Evolutionary conservation across 2,329 filamentous ascomycete genomes (phyloP).

Genomic region (Albophoma yamanashiensis): DNA sequence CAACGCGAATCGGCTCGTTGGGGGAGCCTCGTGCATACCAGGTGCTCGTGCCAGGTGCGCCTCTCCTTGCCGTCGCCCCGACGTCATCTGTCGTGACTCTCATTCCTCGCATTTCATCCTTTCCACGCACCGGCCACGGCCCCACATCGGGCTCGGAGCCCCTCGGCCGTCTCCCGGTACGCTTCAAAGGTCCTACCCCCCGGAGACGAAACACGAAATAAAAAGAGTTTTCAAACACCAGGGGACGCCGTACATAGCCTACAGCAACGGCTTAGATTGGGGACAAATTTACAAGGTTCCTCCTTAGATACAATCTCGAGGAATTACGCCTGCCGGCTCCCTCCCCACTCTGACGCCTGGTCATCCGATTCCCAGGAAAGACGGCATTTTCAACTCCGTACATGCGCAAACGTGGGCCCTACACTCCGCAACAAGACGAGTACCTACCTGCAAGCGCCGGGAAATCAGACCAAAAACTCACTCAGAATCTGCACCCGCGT

Average conservation of each 20-base stretch:
- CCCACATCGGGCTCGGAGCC: background rate
- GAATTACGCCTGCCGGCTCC: background rate
- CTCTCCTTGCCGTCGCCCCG: background rate
- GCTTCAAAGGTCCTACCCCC: too few relatives aligned
- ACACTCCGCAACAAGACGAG: background rate
- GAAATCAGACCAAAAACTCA: constrained; percentile 31
- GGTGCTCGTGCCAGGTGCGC: too few relatives aligned
- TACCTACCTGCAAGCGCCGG: background rate
- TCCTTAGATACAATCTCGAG: background rate
- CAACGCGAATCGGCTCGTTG: background rate
- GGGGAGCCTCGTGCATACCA: too few relatives aligned
- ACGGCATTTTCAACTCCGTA: background rate
- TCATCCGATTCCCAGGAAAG: background rate
- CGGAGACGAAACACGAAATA: background rate
- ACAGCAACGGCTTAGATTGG: background rate
- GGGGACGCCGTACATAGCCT: background rate
- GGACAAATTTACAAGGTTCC: background rate
- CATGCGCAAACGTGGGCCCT: background rate
- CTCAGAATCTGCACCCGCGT: constrained; percentile 49
- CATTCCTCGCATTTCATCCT: background rate
- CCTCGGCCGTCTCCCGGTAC: background rate
- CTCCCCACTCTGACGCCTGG: background rate
- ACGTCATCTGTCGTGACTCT: background rate
- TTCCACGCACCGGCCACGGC: background rate
- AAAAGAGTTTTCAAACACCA: background rate